These are phyloP conservation scores for Sistotremastrum suecicum DNA, from an alignment of 768 basidiomycete species.

Conservation along the genomic window DNA sequence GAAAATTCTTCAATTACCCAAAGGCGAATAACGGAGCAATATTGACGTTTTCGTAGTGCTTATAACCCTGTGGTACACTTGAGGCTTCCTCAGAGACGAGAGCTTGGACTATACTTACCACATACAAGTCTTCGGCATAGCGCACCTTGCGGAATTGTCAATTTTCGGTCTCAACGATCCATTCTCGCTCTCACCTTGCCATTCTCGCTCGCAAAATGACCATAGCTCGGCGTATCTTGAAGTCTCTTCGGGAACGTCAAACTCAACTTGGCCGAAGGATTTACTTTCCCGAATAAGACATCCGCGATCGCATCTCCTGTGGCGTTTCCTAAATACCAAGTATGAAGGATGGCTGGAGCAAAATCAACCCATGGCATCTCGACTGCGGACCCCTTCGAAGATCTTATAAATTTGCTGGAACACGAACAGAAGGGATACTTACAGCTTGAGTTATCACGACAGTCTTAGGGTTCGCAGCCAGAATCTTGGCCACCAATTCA, in stretches of 20 bases:
- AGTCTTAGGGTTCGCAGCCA: slow-evolving; percentile 38
- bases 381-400: slow-evolving; percentile 41
- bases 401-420: background rate
- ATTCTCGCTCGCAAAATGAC: slow-evolving; percentile 56
- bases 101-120: slow-evolving; percentile 7
- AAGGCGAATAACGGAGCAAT: slow-evolving; percentile 38
- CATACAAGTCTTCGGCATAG: slow-evolving; percentile 16
- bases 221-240: slow-evolving; percentile 40
- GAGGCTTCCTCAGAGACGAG: background rate
- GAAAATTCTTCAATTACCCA: slow-evolving; percentile 16
- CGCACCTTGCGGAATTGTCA: slow-evolving; percentile 32
- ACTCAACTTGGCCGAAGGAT: slow-evolving; percentile 43
- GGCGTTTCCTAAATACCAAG: slow-evolving; percentile 27
- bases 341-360: slow-evolving; percentile 13
- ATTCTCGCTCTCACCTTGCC: slow-evolving; percentile 29
- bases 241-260: slow-evolving; percentile 40
- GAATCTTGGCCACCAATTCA: slow-evolving; percentile 32
- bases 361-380: slow-evolving; percentile 40
- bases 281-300: slow-evolving; percentile 44
- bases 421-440: slow-evolving; percentile 4
- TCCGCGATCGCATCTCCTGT: slow-evolving; percentile 43
- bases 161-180: slow-evolving; percentile 20
- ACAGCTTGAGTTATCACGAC: slow-evolving; percentile 45
- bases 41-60: slow-evolving; percentile 31
- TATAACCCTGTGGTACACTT: slow-evolving; percentile 34